A percentile compares a stretch with the other conserved stretches of the same genome.
phyloP scores from a whole-genome alignment of 2,329 filamentous ascomycete genomes.

The Scopulariopsis brevicaulis region DNA sequence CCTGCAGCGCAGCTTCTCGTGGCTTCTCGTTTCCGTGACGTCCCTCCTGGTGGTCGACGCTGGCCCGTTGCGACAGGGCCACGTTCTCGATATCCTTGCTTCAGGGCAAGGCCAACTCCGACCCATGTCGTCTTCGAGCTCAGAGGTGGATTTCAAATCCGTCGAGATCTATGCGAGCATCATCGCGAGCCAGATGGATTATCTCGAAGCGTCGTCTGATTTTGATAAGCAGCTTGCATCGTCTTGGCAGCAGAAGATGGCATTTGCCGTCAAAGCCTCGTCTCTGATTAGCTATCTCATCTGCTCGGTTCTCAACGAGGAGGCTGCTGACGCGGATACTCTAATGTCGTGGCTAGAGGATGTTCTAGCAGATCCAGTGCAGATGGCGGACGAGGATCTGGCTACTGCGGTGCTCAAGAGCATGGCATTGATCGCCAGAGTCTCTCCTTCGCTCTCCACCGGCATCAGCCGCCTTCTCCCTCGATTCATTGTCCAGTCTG shows the following conservation, averaged over 20 bases:
- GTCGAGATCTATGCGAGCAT: constrained; percentile 58
- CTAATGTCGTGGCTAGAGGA: constrained; percentile 81
- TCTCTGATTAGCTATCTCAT: constrained; percentile 77
- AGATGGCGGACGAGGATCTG: constrained; percentile 71
- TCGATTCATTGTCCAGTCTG: constrained; percentile 77
- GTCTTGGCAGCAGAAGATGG: constrained; percentile 74
- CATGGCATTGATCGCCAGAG: constrained; percentile 69
- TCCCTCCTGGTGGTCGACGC: constrained; percentile 59
- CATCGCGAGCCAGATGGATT: constrained; percentile 70
- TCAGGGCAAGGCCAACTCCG: constrained; percentile 37
- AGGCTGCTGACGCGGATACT: constrained; percentile 66
- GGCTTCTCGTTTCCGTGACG: constrained; percentile 67
- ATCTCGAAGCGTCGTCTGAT: constrained; percentile 80
- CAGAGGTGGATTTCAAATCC: constrained; percentile 41
- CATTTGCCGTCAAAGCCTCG: constrained; percentile 74
- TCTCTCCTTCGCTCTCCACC: constrained; percentile 62
- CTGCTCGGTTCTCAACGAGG: constrained; percentile 72
- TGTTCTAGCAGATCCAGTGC: constrained; percentile 62
- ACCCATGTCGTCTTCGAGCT: constrained; percentile 16
- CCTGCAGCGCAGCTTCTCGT: constrained; percentile 79
- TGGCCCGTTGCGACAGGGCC: constrained; percentile 43
- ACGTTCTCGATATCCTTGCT: constrained; percentile 67
- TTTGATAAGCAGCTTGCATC: constrained; percentile 74
- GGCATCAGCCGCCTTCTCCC: constrained; percentile 70
- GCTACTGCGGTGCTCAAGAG: constrained; percentile 70